Conservation (phyloP, 2,329 filamentous ascomycete species). For the Seiridium unicorne region DNA sequence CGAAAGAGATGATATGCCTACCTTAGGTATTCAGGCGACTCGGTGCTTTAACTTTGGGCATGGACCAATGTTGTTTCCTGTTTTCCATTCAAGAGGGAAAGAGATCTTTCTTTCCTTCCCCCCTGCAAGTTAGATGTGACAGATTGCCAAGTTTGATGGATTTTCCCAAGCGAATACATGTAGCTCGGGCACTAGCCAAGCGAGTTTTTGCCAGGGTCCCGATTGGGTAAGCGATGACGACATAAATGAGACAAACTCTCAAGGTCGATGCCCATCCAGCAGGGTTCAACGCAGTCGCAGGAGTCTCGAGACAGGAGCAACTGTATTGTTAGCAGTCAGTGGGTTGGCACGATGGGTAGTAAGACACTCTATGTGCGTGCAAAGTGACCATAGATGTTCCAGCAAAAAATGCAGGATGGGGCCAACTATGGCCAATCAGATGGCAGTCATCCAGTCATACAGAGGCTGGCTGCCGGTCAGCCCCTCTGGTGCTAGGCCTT, state of each 20-base stretch:
- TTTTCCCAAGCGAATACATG: background rate
- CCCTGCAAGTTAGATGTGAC: no score
- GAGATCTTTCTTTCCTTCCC: no score
- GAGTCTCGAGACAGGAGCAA: background rate
- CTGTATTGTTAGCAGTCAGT: background rate
- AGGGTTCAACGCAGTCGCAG: conserved; percentile 6
- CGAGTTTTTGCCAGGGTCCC: background rate
- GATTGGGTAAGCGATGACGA: conserved; percentile 3
- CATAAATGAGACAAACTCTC: background rate
- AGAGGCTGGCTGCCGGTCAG: conserved; percentile 1
- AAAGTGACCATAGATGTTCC: background rate
- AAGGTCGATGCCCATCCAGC: conserved; percentile 3
- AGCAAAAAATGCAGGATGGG: no score
- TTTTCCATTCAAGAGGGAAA: no score
- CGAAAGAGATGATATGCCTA: no score
- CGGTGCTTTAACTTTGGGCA: no score
- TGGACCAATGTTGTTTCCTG: no score
- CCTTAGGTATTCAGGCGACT: no score
- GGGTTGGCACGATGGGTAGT: background rate
- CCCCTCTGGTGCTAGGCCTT: background rate
- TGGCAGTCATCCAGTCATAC: background rate
- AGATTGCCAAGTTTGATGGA: no score
- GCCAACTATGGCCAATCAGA: no score
- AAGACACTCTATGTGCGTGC: background rate
- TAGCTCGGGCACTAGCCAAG: background rate